phyloP scores from a whole-genome alignment of 2,329 filamentous ascomycete species.

The Penicillium sp. region DNA sequence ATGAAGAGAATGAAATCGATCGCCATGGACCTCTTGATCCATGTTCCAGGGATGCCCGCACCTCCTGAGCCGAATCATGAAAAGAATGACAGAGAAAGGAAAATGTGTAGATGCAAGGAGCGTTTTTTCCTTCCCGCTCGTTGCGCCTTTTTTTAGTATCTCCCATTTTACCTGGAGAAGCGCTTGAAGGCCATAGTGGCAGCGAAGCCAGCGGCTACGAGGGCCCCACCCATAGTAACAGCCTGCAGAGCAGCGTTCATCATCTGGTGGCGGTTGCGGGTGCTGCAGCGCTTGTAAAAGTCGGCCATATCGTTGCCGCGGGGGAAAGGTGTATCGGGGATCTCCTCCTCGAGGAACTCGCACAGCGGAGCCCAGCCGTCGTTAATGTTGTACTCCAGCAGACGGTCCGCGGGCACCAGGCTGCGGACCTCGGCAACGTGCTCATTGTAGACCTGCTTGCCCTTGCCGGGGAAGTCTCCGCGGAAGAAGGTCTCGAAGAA shows the following conservation, averaged over 20 bases:
- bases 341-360: slow-evolving; percentile 56
- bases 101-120: slow-evolving; percentile 1
- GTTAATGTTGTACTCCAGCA: slow-evolving; percentile 57
- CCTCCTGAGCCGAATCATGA: neutral
- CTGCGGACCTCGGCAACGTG: slow-evolving; percentile 57
- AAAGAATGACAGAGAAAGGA: slow-evolving; percentile 2
- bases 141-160: neutral
- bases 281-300: slow-evolving; percentile 57
- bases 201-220: slow-evolving; percentile 49
- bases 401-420: slow-evolving; percentile 51
- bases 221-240: slow-evolving; percentile 51
- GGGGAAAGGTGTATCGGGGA: slow-evolving; percentile 54
- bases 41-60: neutral
- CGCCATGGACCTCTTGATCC: neutral
- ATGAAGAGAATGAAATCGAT: neutral
- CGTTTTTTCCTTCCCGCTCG: neutral
- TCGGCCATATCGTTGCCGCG: slow-evolving; percentile 57
- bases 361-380: slow-evolving; percentile 59
- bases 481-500: slow-evolving; percentile 71
- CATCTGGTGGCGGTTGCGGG: slow-evolving; percentile 58
- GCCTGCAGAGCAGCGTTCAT: slow-evolving; percentile 56
- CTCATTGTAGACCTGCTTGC: slow-evolving; percentile 63
- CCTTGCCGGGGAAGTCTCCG: slow-evolving; percentile 65
- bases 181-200: slow-evolving; percentile 46
- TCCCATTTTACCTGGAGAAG: slow-evolving; percentile 32